Conservation (phyloP, 306 rosid species). For the Myrica gale region DNA sequence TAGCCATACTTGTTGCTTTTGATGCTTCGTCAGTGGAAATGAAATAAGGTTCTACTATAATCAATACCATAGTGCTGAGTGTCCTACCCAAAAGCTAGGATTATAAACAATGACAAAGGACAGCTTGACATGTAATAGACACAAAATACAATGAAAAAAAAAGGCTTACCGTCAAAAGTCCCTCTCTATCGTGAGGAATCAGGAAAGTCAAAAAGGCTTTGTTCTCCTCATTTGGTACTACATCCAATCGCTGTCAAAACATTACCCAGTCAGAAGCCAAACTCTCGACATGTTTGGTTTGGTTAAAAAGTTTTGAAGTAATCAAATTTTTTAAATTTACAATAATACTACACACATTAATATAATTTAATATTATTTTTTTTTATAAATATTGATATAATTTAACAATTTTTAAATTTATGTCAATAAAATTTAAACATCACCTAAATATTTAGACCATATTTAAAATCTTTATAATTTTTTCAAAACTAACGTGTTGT, state of each 20-base stretch:
- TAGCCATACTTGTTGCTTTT: not conserved
- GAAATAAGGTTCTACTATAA: not conserved
- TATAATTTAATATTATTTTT: too few relatives aligned
- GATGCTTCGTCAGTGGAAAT: not conserved
- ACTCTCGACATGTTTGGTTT: too few relatives aligned
- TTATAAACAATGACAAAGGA: not conserved
- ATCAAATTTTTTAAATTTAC: too few relatives aligned
- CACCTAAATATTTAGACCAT: too few relatives aligned
- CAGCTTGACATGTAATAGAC: not conserved
- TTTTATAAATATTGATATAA: too few relatives aligned
- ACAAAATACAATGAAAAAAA: not conserved
- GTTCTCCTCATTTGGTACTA: conserved; percentile 74
- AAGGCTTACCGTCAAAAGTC: conserved; percentile 46
- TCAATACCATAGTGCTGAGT: not conserved
- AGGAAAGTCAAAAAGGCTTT: conserved; percentile 57
- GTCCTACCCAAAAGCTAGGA: not conserved
- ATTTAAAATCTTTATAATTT: too few relatives aligned
- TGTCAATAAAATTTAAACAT: too few relatives aligned
- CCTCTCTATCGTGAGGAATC: conserved; percentile 78
- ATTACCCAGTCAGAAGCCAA: conserved; percentile 36
- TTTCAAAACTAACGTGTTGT: too few relatives aligned
- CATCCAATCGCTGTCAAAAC: conserved; percentile 62
- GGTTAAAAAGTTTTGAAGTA: too few relatives aligned
- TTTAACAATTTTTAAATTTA: too few relatives aligned
- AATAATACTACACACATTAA: too few relatives aligned